These are phyloP conservation scores for Aspergillus nanangensis DNA, from an alignment of 495 filamentous ascomycete species.

Conservation along the genomic window DNA sequence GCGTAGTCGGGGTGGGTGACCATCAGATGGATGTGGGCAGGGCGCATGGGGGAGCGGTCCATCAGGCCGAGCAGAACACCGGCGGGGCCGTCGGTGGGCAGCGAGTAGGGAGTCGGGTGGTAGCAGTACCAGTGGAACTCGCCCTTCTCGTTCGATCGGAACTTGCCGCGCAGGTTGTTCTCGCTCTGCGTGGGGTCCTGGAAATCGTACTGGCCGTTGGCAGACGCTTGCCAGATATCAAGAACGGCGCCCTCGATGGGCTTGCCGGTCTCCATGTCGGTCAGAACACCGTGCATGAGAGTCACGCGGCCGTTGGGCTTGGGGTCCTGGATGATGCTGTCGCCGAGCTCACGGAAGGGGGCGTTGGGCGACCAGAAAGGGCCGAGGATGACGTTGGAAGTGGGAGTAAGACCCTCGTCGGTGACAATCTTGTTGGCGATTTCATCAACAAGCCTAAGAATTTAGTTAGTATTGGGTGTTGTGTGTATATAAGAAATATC, in stretches of 20 bases:
- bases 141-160: constrained; percentile 70
- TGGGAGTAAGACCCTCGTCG: constrained; percentile 65
- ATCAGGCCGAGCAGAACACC: constrained; percentile 64
- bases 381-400: constrained; percentile 78
- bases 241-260: constrained; percentile 67
- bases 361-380: constrained; percentile 87
- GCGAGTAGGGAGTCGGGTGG: constrained; percentile 73
- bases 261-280: constrained; percentile 66
- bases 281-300: constrained; percentile 71
- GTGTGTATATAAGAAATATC: neutral
- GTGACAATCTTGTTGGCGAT: constrained; percentile 78
- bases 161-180: constrained; percentile 84
- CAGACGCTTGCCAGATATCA: constrained; percentile 82
- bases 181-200: constrained; percentile 74
- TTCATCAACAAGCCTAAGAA: constrained; percentile 68
- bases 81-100: constrained; percentile 72
- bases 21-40: constrained; percentile 48
- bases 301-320: constrained; percentile 60
- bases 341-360: constrained; percentile 68
- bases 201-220: constrained; percentile 88
- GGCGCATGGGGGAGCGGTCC: constrained; percentile 59
- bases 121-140: constrained; percentile 79
- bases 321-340: constrained; percentile 64
- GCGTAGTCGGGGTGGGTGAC: constrained; percentile 45
- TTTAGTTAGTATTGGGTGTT: neutral